phyloP scores from a whole-genome alignment of 2,329 filamentous ascomycete species.

The Diplodia intermedia region DNA sequence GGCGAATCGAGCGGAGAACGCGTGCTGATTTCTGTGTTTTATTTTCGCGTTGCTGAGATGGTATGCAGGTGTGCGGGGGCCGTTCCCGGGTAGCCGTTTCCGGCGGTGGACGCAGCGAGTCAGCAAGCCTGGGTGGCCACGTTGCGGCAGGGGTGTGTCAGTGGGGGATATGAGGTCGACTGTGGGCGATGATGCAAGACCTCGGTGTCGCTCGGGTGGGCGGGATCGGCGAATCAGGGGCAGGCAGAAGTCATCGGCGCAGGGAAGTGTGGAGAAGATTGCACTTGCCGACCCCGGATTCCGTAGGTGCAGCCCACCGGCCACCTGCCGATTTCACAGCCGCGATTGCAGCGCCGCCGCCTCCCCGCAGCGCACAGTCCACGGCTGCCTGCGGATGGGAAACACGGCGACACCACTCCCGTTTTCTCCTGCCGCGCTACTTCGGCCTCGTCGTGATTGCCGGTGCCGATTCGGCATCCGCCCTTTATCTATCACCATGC shows the following conservation, averaged over 20 bases:
- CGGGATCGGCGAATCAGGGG: neutral
- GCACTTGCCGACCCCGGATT: conserved; percentile 28
- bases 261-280: conserved; percentile 19
- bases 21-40: too few species aligned
- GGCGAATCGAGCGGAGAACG: neutral
- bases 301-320: neutral
- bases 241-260: neutral
- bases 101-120: neutral
- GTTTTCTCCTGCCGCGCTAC: conserved; percentile 8
- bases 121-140: neutral
- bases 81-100: neutral
- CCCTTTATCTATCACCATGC: conserved; percentile 24
- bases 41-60: too few species aligned
- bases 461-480: conserved; percentile 10
- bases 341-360: neutral
- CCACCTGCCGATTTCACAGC: conserved; percentile 20
- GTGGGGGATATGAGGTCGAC: too few species aligned
- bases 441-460: conserved; percentile 12
- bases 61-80: too few species aligned
- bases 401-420: neutral
- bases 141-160: too few species aligned
- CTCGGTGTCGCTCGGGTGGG: neutral
- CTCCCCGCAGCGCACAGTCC: conserved; percentile 24
- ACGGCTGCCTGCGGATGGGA: conserved; percentile 9
- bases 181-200: neutral